Evolutionary conservation across 2,329 filamentous ascomycete species (phyloP), one percentile per base, ranked within the genome.

Genomic region (Alternaria burnsii): DNA sequence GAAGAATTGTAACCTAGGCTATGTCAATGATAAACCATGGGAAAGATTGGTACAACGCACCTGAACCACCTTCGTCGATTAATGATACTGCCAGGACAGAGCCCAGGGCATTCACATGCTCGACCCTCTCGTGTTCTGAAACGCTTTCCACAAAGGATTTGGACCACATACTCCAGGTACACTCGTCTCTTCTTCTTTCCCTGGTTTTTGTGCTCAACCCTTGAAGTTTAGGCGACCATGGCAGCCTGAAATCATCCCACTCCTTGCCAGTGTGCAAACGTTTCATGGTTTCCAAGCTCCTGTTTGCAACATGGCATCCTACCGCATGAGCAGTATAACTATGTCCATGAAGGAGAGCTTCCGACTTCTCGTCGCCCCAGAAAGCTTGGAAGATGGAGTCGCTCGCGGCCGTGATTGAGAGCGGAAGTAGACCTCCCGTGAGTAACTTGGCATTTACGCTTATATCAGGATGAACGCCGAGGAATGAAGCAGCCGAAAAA

Each of bases 291-390:
- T 78, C 74, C 9, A 96, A 75, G 1, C 88, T 89, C 52, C 87
- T 86, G n/a, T 90, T 82, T 0, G 90, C 93, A 0, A 96, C 91
- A 44, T 90, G 87, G 69, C 92, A 96, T 0, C 92, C 93, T 1
- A 95, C 86, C 0, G 93, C 85, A 76, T 96, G 92, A 0, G 92
- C 92, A 0, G 92, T 96, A 78, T 96, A 96, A 75, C 91, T 94
- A 74, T 96, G 92, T 0, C 92, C 92, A 68, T 96, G 93, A 4
- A 96, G 81, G 5, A 96, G 79, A 0, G 92, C 92, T 67, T 94
- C 91, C 0, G 86, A 88, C 79, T 95, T 96, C 50, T 92, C 88
- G 1, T 86, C 82, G 53, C 89, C 89, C 12, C 86, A 80, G 72
- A 96, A 96, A 0, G 87, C 86, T 1, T 87, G 72, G 76, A 93